These are phyloP conservation scores for Lentinula guzmanii DNA, from an alignment of 768 basidiomycete genomes.

Conservation along the genomic window DNA sequence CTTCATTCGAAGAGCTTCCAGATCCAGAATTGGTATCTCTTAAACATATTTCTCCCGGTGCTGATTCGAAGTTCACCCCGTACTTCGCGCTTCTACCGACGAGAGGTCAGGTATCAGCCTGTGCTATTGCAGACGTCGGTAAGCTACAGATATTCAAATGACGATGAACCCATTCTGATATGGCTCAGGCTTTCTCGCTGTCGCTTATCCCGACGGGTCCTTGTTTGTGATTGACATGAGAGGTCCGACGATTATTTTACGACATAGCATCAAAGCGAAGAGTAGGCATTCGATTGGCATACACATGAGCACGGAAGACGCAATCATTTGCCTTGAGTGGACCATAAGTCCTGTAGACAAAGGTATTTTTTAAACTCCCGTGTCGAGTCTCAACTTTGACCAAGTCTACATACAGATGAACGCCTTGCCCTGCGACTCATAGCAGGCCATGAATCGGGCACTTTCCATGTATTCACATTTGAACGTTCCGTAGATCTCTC, in stretches of 20 bases:
- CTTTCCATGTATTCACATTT: constrained; percentile 54
- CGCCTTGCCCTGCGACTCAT: constrained; percentile 43
- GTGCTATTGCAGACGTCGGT: constrained; percentile 74
- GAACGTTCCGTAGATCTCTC: constrained; percentile 25
- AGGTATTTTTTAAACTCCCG: constrained; percentile 27
- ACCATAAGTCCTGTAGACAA: constrained; percentile 49
- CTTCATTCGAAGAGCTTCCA: constrained; percentile 14
- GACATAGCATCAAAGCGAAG: constrained; percentile 35
- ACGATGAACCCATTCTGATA: not conserved
- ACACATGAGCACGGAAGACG: constrained; percentile 30
- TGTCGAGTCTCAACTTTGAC: not conserved
- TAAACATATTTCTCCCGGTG: constrained; percentile 36
- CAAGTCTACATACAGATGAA: not conserved
- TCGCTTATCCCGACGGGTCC: constrained; percentile 55
- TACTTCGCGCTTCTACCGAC: constrained; percentile 50
- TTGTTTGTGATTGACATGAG: constrained; percentile 70
- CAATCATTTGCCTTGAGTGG: constrained; percentile 58
- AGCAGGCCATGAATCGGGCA: constrained; percentile 51
- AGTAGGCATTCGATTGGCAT: constrained; percentile 28
- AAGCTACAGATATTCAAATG: constrained; percentile 14
- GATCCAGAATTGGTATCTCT: constrained; percentile 52
- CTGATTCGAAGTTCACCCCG: constrained; percentile 47
- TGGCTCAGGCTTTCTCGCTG: constrained; percentile 66
- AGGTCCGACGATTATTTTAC: constrained; percentile 61
- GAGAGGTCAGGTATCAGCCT: constrained; percentile 43